Evolutionary conservation across 441 rosid species (phyloP), one percentile per base, ranked within the genome.

Genomic region (Gossypium davidsonii): DNA sequence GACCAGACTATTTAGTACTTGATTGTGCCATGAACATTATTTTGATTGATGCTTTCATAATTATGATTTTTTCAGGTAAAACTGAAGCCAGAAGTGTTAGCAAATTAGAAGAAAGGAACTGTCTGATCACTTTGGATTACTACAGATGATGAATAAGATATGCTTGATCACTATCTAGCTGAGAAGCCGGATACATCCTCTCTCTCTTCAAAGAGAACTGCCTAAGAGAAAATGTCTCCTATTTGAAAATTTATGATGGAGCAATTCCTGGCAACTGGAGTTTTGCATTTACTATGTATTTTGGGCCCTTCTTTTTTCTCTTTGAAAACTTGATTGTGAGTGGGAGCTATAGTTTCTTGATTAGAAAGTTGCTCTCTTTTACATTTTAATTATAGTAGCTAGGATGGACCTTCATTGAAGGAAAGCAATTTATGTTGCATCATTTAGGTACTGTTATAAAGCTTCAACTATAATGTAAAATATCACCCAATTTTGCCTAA

Each of bases 151-250:
- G 98, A 95, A 85, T 91, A 88, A 44, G 98, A 91, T 81, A 93
- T 95, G 96, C 87, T 91, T 25, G 94, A 93, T 87, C 99, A 89
- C 76, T 93, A 90, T 81, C 82, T 93, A 78, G 96, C 97, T 0
- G 97, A 93, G 89, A 93, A 93, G 79, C 82, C 92, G 34, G 95
- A 91, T 74, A 72, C 87, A 15, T 86, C 90, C 0, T 18, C 85
- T 55, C 94, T 90, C 75, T 75, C 88, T 17, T 84, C 85, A 20
- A 84, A 79, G 80, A 73, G 84, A 79, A 83, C 79, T 75, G 80
- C 59, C 68, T 79, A 67, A 76, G 58, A 20, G 68, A 52, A 77
- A 57, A 15, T 3, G 31, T 56, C 4, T 61, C 4, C 34, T 31
- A 9, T 65, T 17, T 68, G 52, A 66, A 58, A 39, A 46, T 52